Percentiles rank a stretch among this genome's conserved stretches.
phyloP scores from a whole-genome alignment of 495 filamentous ascomycete species.

The Hyaloscypha bicolor region DNA sequence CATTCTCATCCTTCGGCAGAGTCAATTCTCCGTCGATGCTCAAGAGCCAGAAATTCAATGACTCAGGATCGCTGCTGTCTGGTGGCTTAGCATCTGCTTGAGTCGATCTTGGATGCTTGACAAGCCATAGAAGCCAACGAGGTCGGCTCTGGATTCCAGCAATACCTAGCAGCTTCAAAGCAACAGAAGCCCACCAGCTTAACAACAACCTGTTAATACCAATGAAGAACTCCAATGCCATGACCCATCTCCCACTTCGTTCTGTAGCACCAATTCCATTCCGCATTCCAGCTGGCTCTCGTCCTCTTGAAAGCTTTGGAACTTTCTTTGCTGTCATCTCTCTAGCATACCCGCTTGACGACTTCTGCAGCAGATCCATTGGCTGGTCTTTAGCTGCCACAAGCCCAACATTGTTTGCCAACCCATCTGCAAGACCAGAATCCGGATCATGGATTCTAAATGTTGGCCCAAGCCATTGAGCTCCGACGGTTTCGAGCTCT shows the following conservation, averaged over 20 bases:
- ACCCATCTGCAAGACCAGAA: conserved; percentile 38
- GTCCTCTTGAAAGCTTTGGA: conserved; percentile 58
- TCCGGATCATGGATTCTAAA: conserved; percentile 40
- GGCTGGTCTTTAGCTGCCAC: conserved; percentile 41
- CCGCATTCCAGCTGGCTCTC: conserved; percentile 39
- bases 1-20: conserved; percentile 57
- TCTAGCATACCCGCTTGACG: conserved; percentile 60
- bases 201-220: conserved; percentile 69
- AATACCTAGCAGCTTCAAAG: conserved; percentile 55
- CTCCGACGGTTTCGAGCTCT: conserved; percentile 61
- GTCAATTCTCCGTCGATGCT: conserved; percentile 56
- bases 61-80: conserved; percentile 36
- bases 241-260: conserved; percentile 69
- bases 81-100: conserved; percentile 13
- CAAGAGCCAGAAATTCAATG: conserved; percentile 63
- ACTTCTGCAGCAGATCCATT: conserved; percentile 33
- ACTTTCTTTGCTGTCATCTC: conserved; percentile 34
- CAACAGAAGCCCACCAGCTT: conserved; percentile 56
- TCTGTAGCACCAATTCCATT: conserved; percentile 79
- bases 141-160: conserved; percentile 67
- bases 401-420: conserved; percentile 52
- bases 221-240: conserved; percentile 73
- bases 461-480: conserved; percentile 50
- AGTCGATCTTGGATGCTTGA: conserved; percentile 43
- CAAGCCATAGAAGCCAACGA: conserved; percentile 59